Base-by-base conservation (phyloP, 176 grass and related monocot genomes). In the Cocos nucifera region DNA sequence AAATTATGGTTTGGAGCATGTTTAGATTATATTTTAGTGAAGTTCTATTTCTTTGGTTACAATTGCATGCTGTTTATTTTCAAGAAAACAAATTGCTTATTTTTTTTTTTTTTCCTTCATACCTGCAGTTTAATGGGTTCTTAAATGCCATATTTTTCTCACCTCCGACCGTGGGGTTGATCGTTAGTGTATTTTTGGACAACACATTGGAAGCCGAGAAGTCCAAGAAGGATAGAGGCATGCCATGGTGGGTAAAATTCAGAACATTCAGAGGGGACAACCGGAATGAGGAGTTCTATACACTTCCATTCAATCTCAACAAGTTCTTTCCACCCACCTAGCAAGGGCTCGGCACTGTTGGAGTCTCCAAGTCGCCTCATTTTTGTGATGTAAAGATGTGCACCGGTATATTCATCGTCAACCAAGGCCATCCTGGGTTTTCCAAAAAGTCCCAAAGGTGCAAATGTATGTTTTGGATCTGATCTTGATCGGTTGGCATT, bases 161-260 rank as follows among this genome's bases (percentile, higher is more conserved):
- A 6, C 65, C 80, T 35, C 80, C 80, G 6, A 83, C 93, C 0
- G 87, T 98, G 0, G 93, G 83, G 5, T 78, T 98, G 19, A 85
- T 98, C 0, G 77, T 98, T 29, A 70, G 83, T 0, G 79, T 92
- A 1, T 64, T 92, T 75, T 80, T 98, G 4, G 93, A 98, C 79
- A 98, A 92, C 76, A 91, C 87, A 3, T 76, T 98, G 6, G 84
- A 98, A 3, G 82, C 92, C 15, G 76, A 72, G 77, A 83, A 85
- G 0, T 75, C 93, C 0, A 78, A 79, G 6, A 79, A 61, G 63
- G 93, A 98, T 12, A 56, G 54, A 21, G 54, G 54, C 4, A 56
- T 56, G 54, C 54, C 54, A 56, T 56, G 54, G 54, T 56, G 54
- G 54, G n/a, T 22, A 56, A 56, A 19, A 21, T 56, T 56, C 17